Conservation (phyloP, 345 rosid genomes). For the Gossypium stocksii region DNA sequence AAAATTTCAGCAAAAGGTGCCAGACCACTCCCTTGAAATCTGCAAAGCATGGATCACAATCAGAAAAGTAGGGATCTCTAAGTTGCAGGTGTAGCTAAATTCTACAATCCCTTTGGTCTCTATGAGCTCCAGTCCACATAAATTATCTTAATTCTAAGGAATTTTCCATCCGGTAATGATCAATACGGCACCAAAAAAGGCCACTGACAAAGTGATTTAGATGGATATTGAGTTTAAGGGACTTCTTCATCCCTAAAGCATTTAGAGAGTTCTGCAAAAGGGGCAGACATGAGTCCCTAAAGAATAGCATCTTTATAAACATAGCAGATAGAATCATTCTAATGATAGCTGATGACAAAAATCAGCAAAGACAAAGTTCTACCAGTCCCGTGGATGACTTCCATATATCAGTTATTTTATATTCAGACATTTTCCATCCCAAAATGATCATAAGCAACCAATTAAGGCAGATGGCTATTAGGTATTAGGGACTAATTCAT, state of each 20-base stretch:
- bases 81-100: neutral
- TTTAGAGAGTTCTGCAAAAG: neutral
- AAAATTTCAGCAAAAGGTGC: neutral
- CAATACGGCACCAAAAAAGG: neutral
- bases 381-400: neutral
- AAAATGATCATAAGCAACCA: conserved; percentile 12
- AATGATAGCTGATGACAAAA: neutral
- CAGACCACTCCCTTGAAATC: neutral
- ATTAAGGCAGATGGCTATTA: neutral
- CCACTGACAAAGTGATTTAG: neutral
- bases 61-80: neutral
- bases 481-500: conserved; percentile 2
- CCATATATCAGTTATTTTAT: neutral
- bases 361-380: neutral
- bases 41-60: neutral
- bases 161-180: neutral
- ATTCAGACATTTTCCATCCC: conserved; percentile 1
- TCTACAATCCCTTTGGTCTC: neutral
- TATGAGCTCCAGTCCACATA: neutral
- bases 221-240: conserved; percentile 5
- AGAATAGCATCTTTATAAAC: neutral
- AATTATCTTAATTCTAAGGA: neutral
- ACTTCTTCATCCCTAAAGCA: conserved; percentile 17
- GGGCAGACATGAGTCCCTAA: neutral
- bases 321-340: neutral